phyloP scores from a whole-genome alignment of 2,329 filamentous ascomycete genomes.

The Pseudocercospora vitis region DNA sequence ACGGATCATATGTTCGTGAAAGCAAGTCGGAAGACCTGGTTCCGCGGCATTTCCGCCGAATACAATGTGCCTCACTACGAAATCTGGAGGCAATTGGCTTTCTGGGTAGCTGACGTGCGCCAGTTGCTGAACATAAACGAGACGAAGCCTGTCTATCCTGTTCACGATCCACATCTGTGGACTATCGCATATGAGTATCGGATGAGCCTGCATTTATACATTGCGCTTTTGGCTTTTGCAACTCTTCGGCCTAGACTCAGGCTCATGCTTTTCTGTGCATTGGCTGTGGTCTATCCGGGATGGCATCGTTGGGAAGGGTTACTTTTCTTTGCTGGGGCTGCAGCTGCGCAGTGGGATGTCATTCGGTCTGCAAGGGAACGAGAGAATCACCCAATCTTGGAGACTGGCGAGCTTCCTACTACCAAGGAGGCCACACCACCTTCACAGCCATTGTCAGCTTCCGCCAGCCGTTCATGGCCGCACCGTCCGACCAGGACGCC shows the following conservation, averaged over 20 bases:
- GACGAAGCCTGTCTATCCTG: neutral
- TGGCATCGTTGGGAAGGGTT: neutral
- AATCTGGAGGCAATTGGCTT: neutral
- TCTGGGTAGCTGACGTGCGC: neutral
- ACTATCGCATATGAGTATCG: neutral
- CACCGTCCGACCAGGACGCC: neutral
- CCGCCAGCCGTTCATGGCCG: neutral
- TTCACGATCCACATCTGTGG: neutral
- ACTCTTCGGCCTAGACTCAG: neutral
- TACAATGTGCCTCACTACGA: neutral
- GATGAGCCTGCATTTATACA: neutral
- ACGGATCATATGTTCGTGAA: neutral
- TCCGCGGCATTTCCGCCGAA: neutral
- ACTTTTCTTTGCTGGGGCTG: neutral
- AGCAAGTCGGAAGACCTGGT: neutral
- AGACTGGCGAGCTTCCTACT: no score
- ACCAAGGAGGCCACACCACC: neutral
- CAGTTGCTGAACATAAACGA: neutral
- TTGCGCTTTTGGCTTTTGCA: neutral
- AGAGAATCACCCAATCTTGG: neutral
- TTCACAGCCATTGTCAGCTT: neutral
- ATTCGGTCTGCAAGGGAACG: neutral
- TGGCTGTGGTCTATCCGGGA: neutral
- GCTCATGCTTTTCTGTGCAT: neutral
- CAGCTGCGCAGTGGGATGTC: constrained; percentile 1